These are phyloP conservation scores for Aspergillus bridgeri DNA, from an alignment of 495 filamentous ascomycete genomes.

Conservation along the genomic window DNA sequence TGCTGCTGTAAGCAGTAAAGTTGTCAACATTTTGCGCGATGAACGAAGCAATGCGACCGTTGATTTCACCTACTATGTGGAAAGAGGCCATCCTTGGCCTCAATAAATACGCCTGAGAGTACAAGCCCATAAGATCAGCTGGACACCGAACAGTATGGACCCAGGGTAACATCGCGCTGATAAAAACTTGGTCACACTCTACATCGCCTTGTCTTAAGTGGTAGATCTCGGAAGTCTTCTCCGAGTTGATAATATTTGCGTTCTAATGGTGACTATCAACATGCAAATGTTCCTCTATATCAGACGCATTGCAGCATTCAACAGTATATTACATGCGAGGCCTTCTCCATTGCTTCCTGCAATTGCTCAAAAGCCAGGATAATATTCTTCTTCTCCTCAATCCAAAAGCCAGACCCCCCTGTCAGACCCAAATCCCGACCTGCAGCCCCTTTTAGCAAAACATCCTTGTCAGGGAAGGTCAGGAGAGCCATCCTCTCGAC, in stretches of 20 bases:
- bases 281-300: too few relatives aligned
- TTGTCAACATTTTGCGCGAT: background rate
- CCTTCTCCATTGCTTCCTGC: background rate
- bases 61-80: too few relatives aligned
- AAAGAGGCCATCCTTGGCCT: background rate
- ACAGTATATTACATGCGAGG: too few relatives aligned
- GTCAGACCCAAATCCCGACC: conserved; percentile 8
- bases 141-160: background rate
- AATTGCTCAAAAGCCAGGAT: background rate
- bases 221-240: background rate
- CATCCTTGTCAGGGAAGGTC: conserved; percentile 17
- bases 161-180: background rate
- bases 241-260: too few relatives aligned
- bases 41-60: too few relatives aligned
- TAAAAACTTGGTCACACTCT: background rate
- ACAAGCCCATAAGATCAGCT: background rate
- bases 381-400: background rate
- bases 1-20: background rate
- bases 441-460: background rate
- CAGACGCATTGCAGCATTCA: too few relatives aligned
- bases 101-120: background rate
- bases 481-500: conserved; percentile 14
- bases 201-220: background rate
- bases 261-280: too few relatives aligned
- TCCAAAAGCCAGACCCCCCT: background rate